A percentile compares a stretch with the other conserved stretches of the same genome.
These are phyloP conservation scores for Candida nemodendra DNA, from an alignment of 805 yeast species.

Conservation along the genomic window DNA sequence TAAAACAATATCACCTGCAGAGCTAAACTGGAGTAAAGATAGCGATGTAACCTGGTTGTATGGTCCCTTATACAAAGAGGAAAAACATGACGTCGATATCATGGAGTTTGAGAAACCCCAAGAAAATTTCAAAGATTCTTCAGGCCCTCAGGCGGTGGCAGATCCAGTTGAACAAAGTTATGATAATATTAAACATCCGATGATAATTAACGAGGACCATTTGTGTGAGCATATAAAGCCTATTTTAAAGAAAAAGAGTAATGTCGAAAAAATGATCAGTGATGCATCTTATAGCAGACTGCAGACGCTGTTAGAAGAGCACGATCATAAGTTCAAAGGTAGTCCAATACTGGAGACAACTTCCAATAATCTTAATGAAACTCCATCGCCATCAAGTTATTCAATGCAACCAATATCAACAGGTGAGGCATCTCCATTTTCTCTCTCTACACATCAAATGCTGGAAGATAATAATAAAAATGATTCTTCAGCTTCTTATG, in stretches of 20 bases:
- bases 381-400: slow-evolving; percentile 20
- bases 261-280: slow-evolving; percentile 74
- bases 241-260: slow-evolving; percentile 82
- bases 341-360: slow-evolving; percentile 35
- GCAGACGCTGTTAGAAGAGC: slow-evolving; percentile 31
- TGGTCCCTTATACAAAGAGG: slow-evolving; percentile 61
- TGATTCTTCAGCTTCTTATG: slow-evolving; percentile 5
- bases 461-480: slow-evolving; percentile 10
- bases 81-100: slow-evolving; percentile 19
- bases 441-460: slow-evolving; percentile 21
- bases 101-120: slow-evolving; percentile 18
- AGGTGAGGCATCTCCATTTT: slow-evolving; percentile 21
- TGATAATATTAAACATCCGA: background rate
- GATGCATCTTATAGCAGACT: slow-evolving; percentile 42
- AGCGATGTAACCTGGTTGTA: slow-evolving; percentile 97
- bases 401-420: slow-evolving; percentile 8
- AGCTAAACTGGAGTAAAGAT: slow-evolving; percentile 95
- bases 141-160: background rate
- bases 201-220: slow-evolving; percentile 9
- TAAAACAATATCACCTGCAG: slow-evolving; percentile 83
- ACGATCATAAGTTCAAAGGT: slow-evolving; percentile 30
- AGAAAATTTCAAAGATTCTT: slow-evolving; percentile 6
- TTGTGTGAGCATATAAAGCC: slow-evolving; percentile 58
- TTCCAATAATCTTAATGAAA: slow-evolving; percentile 13
- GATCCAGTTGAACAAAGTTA: background rate